phyloP scores from a whole-genome alignment of 2,329 filamentous ascomycete species.

The Exophiala lecanii-corni region DNA sequence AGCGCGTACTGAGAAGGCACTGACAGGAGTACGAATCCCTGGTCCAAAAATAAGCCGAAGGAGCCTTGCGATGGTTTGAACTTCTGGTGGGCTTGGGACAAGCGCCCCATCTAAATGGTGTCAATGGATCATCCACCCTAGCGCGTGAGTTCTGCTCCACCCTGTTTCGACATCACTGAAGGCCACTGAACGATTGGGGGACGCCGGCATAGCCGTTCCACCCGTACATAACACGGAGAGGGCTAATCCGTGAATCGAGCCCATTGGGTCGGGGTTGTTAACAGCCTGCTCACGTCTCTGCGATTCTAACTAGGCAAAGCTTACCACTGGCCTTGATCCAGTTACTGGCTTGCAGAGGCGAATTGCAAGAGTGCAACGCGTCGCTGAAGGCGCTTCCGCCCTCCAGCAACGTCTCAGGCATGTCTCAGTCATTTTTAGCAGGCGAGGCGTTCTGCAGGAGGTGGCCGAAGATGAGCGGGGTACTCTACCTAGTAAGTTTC shows the following conservation, averaged over 20 bases:
- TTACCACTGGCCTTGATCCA: neutral
- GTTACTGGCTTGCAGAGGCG: neutral
- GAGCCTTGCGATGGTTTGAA: neutral
- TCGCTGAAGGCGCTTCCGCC: neutral
- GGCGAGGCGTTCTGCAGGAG: no score
- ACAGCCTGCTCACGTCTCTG: neutral
- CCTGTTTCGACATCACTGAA: neutral
- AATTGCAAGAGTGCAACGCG: neutral
- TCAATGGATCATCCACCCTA: neutral
- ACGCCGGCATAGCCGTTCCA: neutral
- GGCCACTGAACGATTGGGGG: neutral
- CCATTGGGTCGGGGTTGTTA: neutral
- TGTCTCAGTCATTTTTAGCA: neutral
- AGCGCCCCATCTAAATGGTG: neutral
- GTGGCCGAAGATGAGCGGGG: no score
- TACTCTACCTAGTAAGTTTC: no score
- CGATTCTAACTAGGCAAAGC: neutral
- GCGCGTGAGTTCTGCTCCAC: neutral
- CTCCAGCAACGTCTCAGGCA: conserved; percentile 1
- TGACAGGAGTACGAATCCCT: neutral
- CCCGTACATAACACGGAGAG: neutral
- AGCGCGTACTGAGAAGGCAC: neutral
- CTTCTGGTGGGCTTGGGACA: neutral
- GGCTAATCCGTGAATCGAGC: neutral
- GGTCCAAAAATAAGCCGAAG: neutral